Evolutionary conservation across 2,329 filamentous ascomycete genomes (phyloP), one percentile per base, ranked within the genome.

Genomic region (Zelopaecilomyces penicillatus): DNA sequence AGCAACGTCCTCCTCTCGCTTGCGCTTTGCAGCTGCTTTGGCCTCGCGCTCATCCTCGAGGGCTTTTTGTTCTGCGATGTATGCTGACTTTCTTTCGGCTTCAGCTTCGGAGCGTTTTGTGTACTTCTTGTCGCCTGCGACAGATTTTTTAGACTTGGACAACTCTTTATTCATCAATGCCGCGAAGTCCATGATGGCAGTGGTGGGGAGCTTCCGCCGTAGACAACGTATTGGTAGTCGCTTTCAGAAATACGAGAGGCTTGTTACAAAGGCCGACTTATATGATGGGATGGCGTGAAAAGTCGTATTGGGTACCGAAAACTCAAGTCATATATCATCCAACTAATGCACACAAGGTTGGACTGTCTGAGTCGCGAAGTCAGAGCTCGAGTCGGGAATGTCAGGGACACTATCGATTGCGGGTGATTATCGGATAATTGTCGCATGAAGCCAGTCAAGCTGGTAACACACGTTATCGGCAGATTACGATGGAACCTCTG

Each of bases 131-230:
- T 68, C 63, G 32, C 65, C 51, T 42, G 67, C 54, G 36, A 67
- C 53, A 36, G 66, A 54, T 44, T 75, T 67, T 64, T 87, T 87
- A 54, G 83, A 75, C 65, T 93, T 94, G 57, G 86, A 80, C 58
- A 98, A 93, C 66, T 95, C 89, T 61, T 88, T 85, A 58, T 86
- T 82, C 87, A 98, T 95, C 39, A 98, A 72, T 32, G 88, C 80
- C 49, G 89, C 89, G 71, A 98, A 98, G 66, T 98, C 90, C 93
- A 98, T 98, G 54, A 50, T 73, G 60, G 50, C 28, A 33, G 6
- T 32, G 44, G 32, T 8, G 43, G 35, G 32, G 19, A 19, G 19
- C 19, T 19, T 19, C 19, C 19, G 19, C 19, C 19, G 19, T 19
- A 19, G 19, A 19, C 19, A 19, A 19, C 19, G 19, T 19, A 19